Conservation (phyloP, 768 basidiomycete genomes). For the Kwoniella europaea region DNA sequence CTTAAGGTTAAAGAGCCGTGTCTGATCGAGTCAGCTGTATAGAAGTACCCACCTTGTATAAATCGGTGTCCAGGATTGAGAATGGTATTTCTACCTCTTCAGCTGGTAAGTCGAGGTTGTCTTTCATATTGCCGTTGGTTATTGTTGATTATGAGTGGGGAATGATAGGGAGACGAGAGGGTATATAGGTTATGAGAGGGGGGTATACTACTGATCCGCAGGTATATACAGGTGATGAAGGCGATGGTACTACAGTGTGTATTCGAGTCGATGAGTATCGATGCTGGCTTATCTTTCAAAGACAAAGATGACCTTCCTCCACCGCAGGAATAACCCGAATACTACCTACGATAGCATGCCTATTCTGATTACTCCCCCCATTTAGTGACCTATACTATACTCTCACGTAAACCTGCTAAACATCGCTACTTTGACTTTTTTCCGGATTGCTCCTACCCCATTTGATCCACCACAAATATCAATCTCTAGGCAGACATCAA, state of each 20-base stretch:
- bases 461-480: not conserved
- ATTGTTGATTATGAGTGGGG: no score
- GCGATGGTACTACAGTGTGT: not conserved
- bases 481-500: not conserved
- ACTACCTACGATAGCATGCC: no score
- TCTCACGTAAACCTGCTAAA: not conserved
- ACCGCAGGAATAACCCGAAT: not conserved
- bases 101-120: conserved; percentile 18
- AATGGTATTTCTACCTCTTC: conserved; percentile 50
- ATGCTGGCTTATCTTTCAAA: no score
- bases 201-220: not conserved
- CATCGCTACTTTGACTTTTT: conserved; percentile 11
- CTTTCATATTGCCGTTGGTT: not conserved
- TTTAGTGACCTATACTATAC: not conserved
- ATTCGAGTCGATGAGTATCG: not conserved
- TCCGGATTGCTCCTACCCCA: conserved; percentile 25
- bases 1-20: no score
- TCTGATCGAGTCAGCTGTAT: no score
- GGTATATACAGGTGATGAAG: not conserved
- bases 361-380: no score
- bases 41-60: conserved; percentile 75
- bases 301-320: not conserved
- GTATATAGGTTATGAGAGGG: no score
- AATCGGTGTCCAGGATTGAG: conserved; percentile 87
- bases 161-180: no score